A percentile compares a stretch with the other conserved stretches of the same genome.
phyloP scores from a whole-genome alignment of 768 basidiomycete genomes.

The Termitomyces sp. region DNA sequence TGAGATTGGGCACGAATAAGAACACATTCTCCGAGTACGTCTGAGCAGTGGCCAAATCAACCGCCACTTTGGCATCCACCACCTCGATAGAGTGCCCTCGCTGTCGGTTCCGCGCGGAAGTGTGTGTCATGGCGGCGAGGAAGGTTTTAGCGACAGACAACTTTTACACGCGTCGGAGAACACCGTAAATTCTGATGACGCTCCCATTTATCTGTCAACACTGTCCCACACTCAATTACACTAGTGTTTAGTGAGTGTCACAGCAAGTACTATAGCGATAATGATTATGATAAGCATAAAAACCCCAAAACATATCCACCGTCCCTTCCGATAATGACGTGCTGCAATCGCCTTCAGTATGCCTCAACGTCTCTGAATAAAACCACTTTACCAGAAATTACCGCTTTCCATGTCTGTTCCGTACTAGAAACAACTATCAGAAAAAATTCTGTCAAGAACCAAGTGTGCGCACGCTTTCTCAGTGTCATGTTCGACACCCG shows the following conservation, averaged over 20 bases:
- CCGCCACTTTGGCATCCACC: slow-evolving; percentile 79
- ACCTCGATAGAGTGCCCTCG: slow-evolving; percentile 53
- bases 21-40: slow-evolving; percentile 94
- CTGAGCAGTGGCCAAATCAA: slow-evolving; percentile 84
- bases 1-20: slow-evolving; percentile 94
- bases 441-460: background rate
- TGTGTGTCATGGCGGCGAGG: slow-evolving; percentile 20
- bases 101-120: slow-evolving; percentile 35
- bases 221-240: slow-evolving; percentile 3
- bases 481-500: slow-evolving; percentile 61
- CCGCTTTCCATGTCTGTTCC: slow-evolving; percentile 60
- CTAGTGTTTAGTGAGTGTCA: slow-evolving; percentile 5
- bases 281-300: slow-evolving; percentile 48
- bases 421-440: slow-evolving; percentile 33
- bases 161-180: slow-evolving; percentile 15
- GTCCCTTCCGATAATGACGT: slow-evolving; percentile 66
- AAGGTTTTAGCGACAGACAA: background rate
- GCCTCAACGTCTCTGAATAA: slow-evolving; percentile 4
- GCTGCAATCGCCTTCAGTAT: slow-evolving; percentile 28
- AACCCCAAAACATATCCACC: slow-evolving; percentile 82
- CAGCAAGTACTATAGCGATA: slow-evolving; percentile 51
- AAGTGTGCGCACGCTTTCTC: slow-evolving; percentile 53
- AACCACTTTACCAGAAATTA: slow-evolving; percentile 40
- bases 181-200: slow-evolving; percentile 15
- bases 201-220: slow-evolving; percentile 5